A percentile compares a stretch with the other conserved stretches of the same genome.
phyloP scores from a whole-genome alignment of 352 stramenopile genomes.

The Phytopythium montanum region DNA sequence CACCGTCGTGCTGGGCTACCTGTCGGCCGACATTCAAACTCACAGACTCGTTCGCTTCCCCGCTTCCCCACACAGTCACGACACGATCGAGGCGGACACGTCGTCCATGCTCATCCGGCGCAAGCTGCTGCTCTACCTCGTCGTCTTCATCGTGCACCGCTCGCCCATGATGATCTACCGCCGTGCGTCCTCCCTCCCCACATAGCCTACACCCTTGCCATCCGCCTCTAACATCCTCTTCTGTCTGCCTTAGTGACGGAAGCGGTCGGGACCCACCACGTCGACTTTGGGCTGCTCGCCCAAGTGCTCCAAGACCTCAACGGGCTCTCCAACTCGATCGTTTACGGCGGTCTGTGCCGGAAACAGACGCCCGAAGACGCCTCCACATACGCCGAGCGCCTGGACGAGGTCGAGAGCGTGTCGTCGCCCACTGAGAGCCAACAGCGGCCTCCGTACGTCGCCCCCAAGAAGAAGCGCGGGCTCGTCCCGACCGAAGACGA shows the following conservation, averaged over 20 bases:
- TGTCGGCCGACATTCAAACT: too few species aligned
- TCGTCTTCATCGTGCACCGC: constrained; percentile 65
- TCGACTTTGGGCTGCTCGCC: constrained; percentile 32
- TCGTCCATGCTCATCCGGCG: constrained; percentile 68
- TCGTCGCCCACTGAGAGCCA: constrained; percentile 41
- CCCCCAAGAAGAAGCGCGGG: constrained; percentile 23
- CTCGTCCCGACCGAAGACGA: background rate
- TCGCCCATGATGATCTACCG: constrained; percentile 73
- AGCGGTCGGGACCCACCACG: constrained; percentile 8
- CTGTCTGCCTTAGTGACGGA: constrained; percentile 8
- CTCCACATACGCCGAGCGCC: constrained; percentile 10
- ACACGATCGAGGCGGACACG: constrained; percentile 57
- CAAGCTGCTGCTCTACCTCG: constrained; percentile 68
- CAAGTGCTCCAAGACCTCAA: constrained; percentile 68
- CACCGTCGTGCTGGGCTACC: too few species aligned
- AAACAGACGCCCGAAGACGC: constrained; percentile 8
- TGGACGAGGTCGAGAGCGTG: constrained; percentile 35
- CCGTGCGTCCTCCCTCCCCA: constrained; percentile 28
- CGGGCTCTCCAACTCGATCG: constrained; percentile 66
- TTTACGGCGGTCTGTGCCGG: constrained; percentile 65
- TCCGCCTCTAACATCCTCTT: background rate
- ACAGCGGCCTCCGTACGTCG: constrained; percentile 9
- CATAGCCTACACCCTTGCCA: too few species aligned
- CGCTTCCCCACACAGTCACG: constrained; percentile 25
- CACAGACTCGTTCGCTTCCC: background rate